Evolutionary conservation across 441 rosid species (phyloP).

Genomic region (Brassica balearica): DNA sequence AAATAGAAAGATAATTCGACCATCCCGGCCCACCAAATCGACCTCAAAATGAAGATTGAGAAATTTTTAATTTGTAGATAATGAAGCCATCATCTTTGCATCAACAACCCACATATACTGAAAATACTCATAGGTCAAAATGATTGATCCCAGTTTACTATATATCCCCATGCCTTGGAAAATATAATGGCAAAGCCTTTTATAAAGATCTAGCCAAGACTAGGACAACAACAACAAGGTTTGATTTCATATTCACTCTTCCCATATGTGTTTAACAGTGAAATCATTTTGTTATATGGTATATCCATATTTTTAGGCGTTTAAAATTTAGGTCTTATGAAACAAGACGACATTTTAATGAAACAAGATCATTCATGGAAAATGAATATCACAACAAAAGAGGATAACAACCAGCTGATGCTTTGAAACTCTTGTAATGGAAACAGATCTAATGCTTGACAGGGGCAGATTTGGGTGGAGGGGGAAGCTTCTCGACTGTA

Average conservation of each 20-base stretch:
- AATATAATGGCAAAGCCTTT: not conserved
- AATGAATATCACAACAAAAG: not conserved
- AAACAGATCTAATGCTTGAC: constrained; percentile 41
- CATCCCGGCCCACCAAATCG: no score
- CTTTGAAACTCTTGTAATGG: constrained; percentile 10
- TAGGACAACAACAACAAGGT: not conserved
- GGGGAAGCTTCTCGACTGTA: constrained; percentile 73
- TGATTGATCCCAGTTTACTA: not conserved
- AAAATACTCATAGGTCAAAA: not conserved
- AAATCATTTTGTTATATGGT: not conserved
- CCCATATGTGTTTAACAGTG: not conserved
- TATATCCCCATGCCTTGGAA: not conserved
- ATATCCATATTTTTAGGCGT: not conserved
- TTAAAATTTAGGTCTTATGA: not conserved
- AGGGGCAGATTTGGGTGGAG: constrained; percentile 73
- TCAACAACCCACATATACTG: not conserved
- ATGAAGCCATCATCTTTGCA: not conserved
- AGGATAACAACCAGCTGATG: not conserved
- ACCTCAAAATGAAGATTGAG: no score
- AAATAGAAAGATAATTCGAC: no score
- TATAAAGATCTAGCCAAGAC: not conserved
- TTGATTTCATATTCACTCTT: not conserved
- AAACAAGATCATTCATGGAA: constrained; percentile 3
- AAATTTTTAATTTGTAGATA: not conserved
- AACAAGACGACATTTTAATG: not conserved